phyloP scores from a whole-genome alignment of 352 stramenopile species.

The Globisporangium cederbergense region DNA sequence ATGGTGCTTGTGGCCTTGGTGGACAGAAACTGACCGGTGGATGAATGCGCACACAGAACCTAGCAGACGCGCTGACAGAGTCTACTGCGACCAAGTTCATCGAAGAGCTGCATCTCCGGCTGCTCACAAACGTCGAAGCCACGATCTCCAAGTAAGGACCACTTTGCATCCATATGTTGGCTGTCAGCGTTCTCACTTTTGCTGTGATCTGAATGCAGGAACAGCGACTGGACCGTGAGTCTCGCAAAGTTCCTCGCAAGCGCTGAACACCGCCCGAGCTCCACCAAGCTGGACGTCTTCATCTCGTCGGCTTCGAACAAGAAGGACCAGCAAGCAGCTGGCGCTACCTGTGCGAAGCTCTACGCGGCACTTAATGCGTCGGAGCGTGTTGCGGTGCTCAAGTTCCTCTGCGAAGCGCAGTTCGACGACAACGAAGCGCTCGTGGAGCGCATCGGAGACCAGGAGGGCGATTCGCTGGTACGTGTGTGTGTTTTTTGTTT shows the following conservation, averaged over 20 bases:
- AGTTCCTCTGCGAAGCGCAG: slow-evolving; percentile 59
- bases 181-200: not conserved
- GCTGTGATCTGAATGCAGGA: slow-evolving; percentile 20
- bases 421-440: slow-evolving; percentile 64
- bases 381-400: slow-evolving; percentile 48
- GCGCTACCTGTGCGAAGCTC: slow-evolving; percentile 20
- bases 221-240: slow-evolving; percentile 41
- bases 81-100: slow-evolving; percentile 33
- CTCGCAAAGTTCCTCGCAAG: slow-evolving; percentile 43
- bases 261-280: slow-evolving; percentile 24
- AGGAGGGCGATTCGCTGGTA: slow-evolving; percentile 50
- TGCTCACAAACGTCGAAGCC: slow-evolving; percentile 47
- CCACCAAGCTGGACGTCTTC: slow-evolving; percentile 13
- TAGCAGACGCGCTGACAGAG: slow-evolving; percentile 35
- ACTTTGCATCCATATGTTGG: not conserved
- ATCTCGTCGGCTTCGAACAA: slow-evolving; percentile 10
- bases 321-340: slow-evolving; percentile 17
- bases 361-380: slow-evolving; percentile 44
- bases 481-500: not conserved
- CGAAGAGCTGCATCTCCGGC: slow-evolving; percentile 40
- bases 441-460: slow-evolving; percentile 48
- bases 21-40: not conserved
- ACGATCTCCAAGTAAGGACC: slow-evolving; percentile 41
- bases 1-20: not conserved
- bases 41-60: slow-evolving; percentile 13